Conservation (phyloP, 2,329 filamentous ascomycete genomes). For the Hypoxylon sp. region DNA sequence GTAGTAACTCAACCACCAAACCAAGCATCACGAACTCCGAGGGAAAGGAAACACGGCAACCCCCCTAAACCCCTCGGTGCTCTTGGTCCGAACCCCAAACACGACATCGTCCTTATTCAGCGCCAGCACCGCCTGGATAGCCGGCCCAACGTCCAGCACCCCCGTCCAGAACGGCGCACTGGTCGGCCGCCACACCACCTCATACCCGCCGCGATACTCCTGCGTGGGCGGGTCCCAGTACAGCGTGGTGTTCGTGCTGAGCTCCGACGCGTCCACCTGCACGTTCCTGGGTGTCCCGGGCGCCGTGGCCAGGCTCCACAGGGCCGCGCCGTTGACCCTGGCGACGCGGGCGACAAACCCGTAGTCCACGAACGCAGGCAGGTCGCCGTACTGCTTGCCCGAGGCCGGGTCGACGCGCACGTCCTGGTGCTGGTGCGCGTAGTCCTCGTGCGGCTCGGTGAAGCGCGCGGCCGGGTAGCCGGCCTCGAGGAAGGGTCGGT, state of each 20-base stretch:
- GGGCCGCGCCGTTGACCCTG: conserved; percentile 61
- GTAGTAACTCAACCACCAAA: conserved; percentile 10
- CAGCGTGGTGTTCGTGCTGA: conserved; percentile 60
- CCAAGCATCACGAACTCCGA: conserved; percentile 31
- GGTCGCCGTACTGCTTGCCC: conserved; percentile 63
- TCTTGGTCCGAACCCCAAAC: conserved; percentile 60
- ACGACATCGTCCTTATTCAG: conserved; percentile 66
- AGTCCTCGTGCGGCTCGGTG: conserved; percentile 67
- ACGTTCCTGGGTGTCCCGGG: conserved; percentile 61
- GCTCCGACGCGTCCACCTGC: conserved; percentile 53
- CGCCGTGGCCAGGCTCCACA: conserved; percentile 62
- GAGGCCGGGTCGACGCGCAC: conserved; percentile 53
- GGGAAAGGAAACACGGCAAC: conserved; percentile 47
- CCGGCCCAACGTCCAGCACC: conserved; percentile 57
- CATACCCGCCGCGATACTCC: conserved; percentile 55
- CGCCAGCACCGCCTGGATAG: conserved; percentile 54
- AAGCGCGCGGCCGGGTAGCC: conserved; percentile 64
- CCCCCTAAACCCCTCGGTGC: conserved; percentile 40
- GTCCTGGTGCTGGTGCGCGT: conserved; percentile 66
- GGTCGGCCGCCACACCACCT: conserved; percentile 64
- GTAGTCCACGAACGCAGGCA: conserved; percentile 65
- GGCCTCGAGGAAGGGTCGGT: conserved; percentile 62
- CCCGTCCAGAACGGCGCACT: conserved; percentile 60
- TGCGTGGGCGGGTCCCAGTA: conserved; percentile 55
- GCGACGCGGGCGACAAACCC: conserved; percentile 62